Base-by-base conservation (phyloP, 2,329 filamentous ascomycete species). In the Lasiodiplodia theobromae region DNA sequence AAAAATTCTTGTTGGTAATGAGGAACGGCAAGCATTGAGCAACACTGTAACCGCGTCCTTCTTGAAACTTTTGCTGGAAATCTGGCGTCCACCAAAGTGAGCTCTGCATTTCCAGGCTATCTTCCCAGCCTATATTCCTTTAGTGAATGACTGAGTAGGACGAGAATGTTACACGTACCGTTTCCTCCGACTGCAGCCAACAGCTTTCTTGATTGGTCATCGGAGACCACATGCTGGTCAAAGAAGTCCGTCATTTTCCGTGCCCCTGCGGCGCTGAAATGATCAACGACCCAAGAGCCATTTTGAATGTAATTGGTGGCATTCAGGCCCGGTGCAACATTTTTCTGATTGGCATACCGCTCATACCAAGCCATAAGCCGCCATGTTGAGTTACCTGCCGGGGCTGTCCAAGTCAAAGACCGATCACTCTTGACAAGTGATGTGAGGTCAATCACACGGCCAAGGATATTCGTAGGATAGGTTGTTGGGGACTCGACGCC, bases 241-340 rank as follows among this genome's bases (percentile, higher is more conserved):
- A 77, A 78, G 67, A 78, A 80, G 51, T 76, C 71, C 14, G 73
- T 78, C 11, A 76, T 12, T 47, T 51, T 68, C 37, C 63, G 54
- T 3, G 56, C 37, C 4, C 66, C 66, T 5, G 34, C 40, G 2
- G 72, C 69, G 23, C 76, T 77, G 66, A 76, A 79, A 68, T 80
- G 78, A 62, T 79, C 77, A 0, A 76, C 75, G 8, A 71, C 73
- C 71, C 76, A 75, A 11, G 74, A 77, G 0, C 77, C 78, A 68
- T 80, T 79, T 44, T 75, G 72, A 16, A 77, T 52, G 28, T 69
- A 76, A 11, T 62, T 70, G 4, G 73, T 70, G 0, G 80, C 77
- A 53, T 74, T 72, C 3, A 53, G 34, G 16, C 69, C 72, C 14
- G 51, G 62, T 25, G 62, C 68, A 60, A 65, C 69, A 21, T 69